These are phyloP conservation scores for Kuraishia molischiana DNA, from an alignment of 805 yeast genomes.

Conservation along the genomic window DNA sequence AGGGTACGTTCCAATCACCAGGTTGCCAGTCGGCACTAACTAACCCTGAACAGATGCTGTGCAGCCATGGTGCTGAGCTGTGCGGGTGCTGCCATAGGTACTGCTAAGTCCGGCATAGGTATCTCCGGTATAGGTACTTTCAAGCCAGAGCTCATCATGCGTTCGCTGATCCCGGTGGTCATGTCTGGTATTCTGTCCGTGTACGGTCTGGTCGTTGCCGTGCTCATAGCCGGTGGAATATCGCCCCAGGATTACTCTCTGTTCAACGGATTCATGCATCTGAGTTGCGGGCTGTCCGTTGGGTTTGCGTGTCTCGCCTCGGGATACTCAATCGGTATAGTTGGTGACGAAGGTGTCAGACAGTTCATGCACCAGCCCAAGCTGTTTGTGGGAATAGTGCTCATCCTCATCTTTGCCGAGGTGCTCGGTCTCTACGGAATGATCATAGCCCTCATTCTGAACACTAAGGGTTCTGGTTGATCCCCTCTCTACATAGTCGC, in stretches of 20 bases:
- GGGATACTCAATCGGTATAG: conserved; percentile 98
- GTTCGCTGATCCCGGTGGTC: conserved; percentile 90
- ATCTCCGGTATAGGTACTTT: conserved; percentile 97
- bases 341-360: conserved; percentile 99
- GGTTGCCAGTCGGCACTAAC: background rate
- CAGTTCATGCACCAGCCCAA: conserved; percentile 98
- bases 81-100: conserved; percentile 98
- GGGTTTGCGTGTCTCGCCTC: conserved; percentile 96
- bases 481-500: background rate
- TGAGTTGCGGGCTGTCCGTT: conserved; percentile 91
- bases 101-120: conserved; percentile 98
- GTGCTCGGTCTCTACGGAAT: conserved; percentile 90
- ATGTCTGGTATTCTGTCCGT: conserved; percentile 97
- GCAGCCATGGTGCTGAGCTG: conserved; percentile 86
- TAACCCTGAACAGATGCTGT: conserved; percentile 43
- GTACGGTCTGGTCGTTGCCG: conserved; percentile 94
- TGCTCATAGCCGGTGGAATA: conserved; percentile 85
- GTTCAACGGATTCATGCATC: conserved; percentile 96
- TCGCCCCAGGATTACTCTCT: conserved; percentile 78
- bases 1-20: conserved; percentile 46
- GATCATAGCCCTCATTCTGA: conserved; percentile 88
- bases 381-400: conserved; percentile 88
- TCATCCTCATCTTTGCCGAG: conserved; percentile 91
- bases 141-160: conserved; percentile 95
- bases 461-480: conserved; percentile 74